Percentiles rank a stretch among this genome's conserved stretches.
These are phyloP conservation scores for Septoria petroselini DNA, from an alignment of 2,329 filamentous ascomycete species.

Conservation along the genomic window DNA sequence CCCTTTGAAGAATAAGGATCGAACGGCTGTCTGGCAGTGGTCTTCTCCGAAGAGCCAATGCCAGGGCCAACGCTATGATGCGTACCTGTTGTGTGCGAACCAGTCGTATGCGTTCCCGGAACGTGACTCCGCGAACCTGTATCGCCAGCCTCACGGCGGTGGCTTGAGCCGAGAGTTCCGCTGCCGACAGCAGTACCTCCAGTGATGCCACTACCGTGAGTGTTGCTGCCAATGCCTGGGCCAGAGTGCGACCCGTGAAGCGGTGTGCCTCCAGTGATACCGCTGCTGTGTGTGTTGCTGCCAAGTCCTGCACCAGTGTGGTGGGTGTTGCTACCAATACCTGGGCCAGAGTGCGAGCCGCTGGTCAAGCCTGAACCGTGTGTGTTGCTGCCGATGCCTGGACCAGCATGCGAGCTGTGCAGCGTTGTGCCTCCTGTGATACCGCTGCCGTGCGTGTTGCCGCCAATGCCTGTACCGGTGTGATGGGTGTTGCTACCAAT, in stretches of 20 bases:
- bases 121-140: not conserved
- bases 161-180: conserved; percentile 9
- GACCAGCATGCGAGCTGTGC: not conserved
- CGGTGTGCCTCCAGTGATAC: no score
- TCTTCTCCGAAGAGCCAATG: conserved; percentile 7
- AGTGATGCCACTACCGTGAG: conserved; percentile 9
- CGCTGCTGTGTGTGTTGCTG: no score
- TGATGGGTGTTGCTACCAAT: conserved; percentile 5
- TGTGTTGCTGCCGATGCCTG: not conserved
- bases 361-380: not conserved
- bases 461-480: conserved; percentile 1
- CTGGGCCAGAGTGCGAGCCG: conserved; percentile 5
- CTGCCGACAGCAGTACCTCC: conserved; percentile 12
- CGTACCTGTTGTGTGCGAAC: conserved; percentile 11
- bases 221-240: conserved; percentile 2
- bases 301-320: no score
- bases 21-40: conserved; percentile 18
- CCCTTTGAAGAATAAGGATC: conserved; percentile 24
- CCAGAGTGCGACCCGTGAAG: no score
- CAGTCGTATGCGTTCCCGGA: conserved; percentile 5
- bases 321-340: conserved; percentile 3
- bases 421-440: not conserved
- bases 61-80: not conserved
- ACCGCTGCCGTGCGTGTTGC: not conserved
- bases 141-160: conserved; percentile 14